Evolutionary conservation across 2,329 filamentous ascomycete species (phyloP), one percentile per base, ranked within the genome.

Genomic region (Cadophora sp.): DNA sequence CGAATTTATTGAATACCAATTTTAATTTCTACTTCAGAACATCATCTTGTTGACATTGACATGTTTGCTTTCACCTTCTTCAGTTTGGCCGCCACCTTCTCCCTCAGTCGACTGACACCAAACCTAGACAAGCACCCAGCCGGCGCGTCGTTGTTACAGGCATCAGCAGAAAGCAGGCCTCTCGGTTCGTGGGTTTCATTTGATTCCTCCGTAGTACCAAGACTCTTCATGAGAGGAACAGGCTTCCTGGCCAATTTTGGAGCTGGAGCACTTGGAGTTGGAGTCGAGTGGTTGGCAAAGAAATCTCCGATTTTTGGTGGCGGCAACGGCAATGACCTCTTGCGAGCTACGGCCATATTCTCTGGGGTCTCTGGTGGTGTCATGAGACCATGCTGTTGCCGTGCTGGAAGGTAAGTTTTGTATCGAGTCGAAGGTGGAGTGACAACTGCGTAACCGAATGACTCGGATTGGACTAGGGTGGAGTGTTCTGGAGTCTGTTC

Each of bases 401-500:
- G 56, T 24, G 66, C 62, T 8, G 61, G 48, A 2, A 67, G 48
- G 16, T 67, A 64, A 11, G 62, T 56, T 47, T 59, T 64, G 22
- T 64, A 61, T 18, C 36, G 30, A 5, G 50, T 55, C 18, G 60
- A 55, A 16, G 66, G 39, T 18, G 66, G 66, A 11, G 62, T 67
- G 36, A 67, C 41, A 30, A 64, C 22, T 33, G 66, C 66, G 41
- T 56, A 58, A 24, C 64, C 64, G n/a, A 66, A 66, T 8, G 58
- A 60, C n/a, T 16, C 53, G n/a, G 33, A 39, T 24, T 33, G 33
- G 7, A 1, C 13, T 1, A 2, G 18, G 13, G 36, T 7, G 1
- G 64, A 22, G 27, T n/a, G 18, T n/a, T 30, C 41, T 18, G n/a
- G 16, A 22, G 36, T 2, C 30, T 36, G 16, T 7, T 53, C 14